Evolutionary conservation across 23 red algal genomes (phyloP), one percentile per base, ranked within the genome.

Genomic region (Agarophyton chilense): DNA sequence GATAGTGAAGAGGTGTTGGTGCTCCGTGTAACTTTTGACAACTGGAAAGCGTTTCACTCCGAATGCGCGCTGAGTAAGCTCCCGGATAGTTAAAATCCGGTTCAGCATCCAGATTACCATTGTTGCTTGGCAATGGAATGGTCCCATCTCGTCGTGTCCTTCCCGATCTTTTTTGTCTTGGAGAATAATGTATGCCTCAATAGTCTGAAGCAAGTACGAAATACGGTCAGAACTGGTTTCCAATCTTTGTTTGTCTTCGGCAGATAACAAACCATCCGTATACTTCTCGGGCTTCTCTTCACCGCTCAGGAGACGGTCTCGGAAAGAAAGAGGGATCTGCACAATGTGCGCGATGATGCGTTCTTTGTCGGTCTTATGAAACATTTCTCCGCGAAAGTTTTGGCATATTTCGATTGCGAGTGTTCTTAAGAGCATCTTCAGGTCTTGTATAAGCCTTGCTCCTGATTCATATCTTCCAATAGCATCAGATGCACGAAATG

Each of bases 41-140:
- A 87, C 43, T 32, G 62, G 62, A 49, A 87, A 87, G 11, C 82
- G 44, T 56, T 87, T 87, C 62, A 87, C 51, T 25, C 50, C 77
- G 13, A 80, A 61, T 26, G 51, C 77, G 1, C 54, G 39, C 35
- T 43, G 35, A 43, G 34, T 80, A 25, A 50, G 39, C 35, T 52
- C 50, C 19, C 77, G 50, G 36, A 56, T 52, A 29, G 50, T 35
- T 29, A 50, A 10, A 2, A 80, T 80, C 29, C 77, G 34, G 39
- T 46, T 63, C 56, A 61, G 46, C 78, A 65, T 65, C 42, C 18
- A 43, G 13, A 74, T 45, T 18, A 74, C 43, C 19, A 74, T 49
- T 39, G 68, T 46, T 74, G 14, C 32, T 4, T 65, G 60, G 32
- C 60, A 65, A 4, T 31, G 60, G 32, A 29, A 65, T 17, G 60